Conservation (phyloP, 257 asterid genomes). For the Thymus mandschuricus region DNA sequence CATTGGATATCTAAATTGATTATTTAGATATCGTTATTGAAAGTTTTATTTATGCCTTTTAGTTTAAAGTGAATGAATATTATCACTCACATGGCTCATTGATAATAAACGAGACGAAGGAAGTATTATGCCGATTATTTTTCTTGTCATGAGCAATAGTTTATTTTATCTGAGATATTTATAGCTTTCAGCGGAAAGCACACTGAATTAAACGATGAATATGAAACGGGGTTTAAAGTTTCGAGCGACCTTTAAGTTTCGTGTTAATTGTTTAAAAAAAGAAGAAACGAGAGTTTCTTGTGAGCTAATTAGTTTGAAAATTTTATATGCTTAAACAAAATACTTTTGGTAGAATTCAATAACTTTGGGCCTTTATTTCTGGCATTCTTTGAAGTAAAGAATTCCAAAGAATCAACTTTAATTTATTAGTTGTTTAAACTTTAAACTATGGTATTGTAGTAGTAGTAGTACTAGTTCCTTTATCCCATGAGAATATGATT, state of each 20-base stretch:
- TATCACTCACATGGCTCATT: no score
- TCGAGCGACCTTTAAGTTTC: no score
- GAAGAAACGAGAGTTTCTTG: background rate
- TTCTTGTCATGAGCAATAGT: no score
- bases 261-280: no score
- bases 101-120: no score
- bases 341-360: background rate
- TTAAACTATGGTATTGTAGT: background rate
- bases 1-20: background rate
- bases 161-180: no score
- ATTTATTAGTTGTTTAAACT: background rate
- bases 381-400: constrained; percentile 5
- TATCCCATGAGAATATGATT: constrained; percentile 7
- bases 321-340: background rate
- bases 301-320: constrained; percentile 7
- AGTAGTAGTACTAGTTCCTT: background rate
- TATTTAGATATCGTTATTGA: no score
- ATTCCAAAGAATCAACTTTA: constrained; percentile 20
- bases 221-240: no score
- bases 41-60: no score
- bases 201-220: background rate
- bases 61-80: no score
- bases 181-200: no score
- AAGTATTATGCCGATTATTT: no score
- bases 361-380: background rate